Evolutionary conservation across 2,329 filamentous ascomycete species (phyloP).

Genomic region (Apiospora saccharicola): DNA sequence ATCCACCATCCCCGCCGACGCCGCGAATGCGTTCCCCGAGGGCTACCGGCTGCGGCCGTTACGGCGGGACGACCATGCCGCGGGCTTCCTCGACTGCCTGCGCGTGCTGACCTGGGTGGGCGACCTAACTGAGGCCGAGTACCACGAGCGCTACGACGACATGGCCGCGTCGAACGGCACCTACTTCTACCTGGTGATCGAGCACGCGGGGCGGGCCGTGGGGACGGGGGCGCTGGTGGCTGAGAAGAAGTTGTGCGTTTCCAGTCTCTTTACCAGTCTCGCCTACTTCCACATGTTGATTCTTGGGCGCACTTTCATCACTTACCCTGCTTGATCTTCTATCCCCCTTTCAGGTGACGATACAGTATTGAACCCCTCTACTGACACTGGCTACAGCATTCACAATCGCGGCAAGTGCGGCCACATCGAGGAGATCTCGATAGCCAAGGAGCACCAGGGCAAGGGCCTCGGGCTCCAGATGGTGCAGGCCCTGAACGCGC

Average conservation of each 20-base stretch:
- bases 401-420: constrained; percentile 74
- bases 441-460: constrained; percentile 79
- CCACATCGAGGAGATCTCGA: constrained; percentile 86
- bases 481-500: constrained; percentile 78
- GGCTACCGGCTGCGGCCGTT: constrained; percentile 77
- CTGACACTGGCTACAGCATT: constrained; percentile 53
- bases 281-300: constrained; percentile 41
- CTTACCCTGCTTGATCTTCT: constrained; percentile 52
- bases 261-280: background rate
- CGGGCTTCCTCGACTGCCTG: constrained; percentile 78
- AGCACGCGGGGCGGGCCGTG: constrained; percentile 69
- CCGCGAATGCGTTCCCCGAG: constrained; percentile 67
- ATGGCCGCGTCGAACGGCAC: constrained; percentile 48
- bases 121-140: constrained; percentile 64
- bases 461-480: constrained; percentile 81
- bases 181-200: constrained; percentile 78
- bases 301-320: too few relatives aligned
- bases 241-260: constrained; percentile 76
- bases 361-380: background rate
- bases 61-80: constrained; percentile 70
- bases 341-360: background rate
- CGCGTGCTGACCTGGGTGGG: constrained; percentile 80
- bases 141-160: constrained; percentile 68
- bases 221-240: constrained; percentile 79
- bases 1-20: constrained; percentile 69